These are phyloP conservation scores for Austroboletus novae-zelandiae DNA, from an alignment of 1,284 basidiomycete genomes.

Conservation along the genomic window DNA sequence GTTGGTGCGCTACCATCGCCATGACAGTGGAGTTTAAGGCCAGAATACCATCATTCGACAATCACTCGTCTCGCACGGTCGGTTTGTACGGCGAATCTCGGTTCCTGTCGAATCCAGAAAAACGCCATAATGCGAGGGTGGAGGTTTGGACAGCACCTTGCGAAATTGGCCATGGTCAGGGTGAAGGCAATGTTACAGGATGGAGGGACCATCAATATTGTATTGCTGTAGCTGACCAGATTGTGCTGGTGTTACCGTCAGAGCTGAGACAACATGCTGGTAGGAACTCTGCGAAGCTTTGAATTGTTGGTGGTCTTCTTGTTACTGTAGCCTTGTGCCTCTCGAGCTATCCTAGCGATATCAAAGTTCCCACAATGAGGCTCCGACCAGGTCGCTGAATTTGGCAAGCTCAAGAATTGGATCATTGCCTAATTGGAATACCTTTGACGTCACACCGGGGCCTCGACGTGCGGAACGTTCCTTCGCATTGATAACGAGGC, in stretches of 20 bases:
- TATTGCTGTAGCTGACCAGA: conserved; percentile 58
- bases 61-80: conserved; percentile 47
- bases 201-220: conserved; percentile 65
- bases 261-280: conserved; percentile 39
- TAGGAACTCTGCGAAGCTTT: conserved; percentile 21
- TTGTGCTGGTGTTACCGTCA: conserved; percentile 50
- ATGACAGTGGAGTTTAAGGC: conserved; percentile 60
- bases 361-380: too few relatives aligned
- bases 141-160: conserved; percentile 66
- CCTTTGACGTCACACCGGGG: too few relatives aligned
- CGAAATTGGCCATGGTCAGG: conserved; percentile 44
- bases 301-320: background rate
- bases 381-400: too few relatives aligned
- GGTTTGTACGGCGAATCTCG: conserved; percentile 50
- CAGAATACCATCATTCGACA: conserved; percentile 44
- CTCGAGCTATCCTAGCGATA: background rate
- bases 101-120: conserved; percentile 50
- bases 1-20: conserved; percentile 62
- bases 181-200: conserved; percentile 27
- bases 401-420: too few relatives aligned
- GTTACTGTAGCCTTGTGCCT: too few relatives aligned
- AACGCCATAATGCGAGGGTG: conserved; percentile 53
- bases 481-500: background rate
- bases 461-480: too few relatives aligned
- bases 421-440: too few relatives aligned